phyloP scores from a whole-genome alignment of 2,329 filamentous ascomycete genomes.

The Sarocladium kiliense region DNA sequence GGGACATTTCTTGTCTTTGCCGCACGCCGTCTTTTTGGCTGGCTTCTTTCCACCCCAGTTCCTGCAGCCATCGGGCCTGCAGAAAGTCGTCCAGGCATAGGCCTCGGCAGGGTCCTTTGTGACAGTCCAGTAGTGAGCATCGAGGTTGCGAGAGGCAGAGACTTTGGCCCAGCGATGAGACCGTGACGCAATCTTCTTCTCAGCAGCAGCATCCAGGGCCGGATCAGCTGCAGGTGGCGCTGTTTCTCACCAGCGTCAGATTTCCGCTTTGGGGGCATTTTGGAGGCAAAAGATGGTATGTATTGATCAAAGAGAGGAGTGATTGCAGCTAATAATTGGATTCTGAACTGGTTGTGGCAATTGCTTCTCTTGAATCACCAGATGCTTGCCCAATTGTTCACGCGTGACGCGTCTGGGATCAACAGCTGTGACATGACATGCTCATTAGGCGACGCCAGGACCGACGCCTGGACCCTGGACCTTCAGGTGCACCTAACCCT shows the following conservation, averaged over 20 bases:
- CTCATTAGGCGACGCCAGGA: too few species aligned
- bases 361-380: too few species aligned
- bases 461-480: neutral
- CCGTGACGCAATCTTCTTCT: neutral
- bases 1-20: conserved; percentile 23
- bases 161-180: conserved; percentile 23
- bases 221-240: neutral
- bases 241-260: neutral
- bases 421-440: neutral
- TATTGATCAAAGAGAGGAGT: too few species aligned
- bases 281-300: neutral
- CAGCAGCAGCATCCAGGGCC: neutral
- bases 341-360: too few species aligned
- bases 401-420: neutral
- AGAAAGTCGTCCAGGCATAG: conserved; percentile 24
- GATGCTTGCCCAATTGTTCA: too few species aligned
- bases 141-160: conserved; percentile 29
- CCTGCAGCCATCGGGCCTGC: conserved; percentile 14
- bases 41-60: too few species aligned
- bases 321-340: too few species aligned
- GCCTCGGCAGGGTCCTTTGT: conserved; percentile 20
- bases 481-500: too few species aligned
- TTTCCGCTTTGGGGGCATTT: neutral
- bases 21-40: neutral
- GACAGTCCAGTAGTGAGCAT: conserved; percentile 20